Evolutionary conservation across 495 filamentous ascomycete genomes (phyloP).

Genomic region (Podospora bellae-mahoneyi): DNA sequence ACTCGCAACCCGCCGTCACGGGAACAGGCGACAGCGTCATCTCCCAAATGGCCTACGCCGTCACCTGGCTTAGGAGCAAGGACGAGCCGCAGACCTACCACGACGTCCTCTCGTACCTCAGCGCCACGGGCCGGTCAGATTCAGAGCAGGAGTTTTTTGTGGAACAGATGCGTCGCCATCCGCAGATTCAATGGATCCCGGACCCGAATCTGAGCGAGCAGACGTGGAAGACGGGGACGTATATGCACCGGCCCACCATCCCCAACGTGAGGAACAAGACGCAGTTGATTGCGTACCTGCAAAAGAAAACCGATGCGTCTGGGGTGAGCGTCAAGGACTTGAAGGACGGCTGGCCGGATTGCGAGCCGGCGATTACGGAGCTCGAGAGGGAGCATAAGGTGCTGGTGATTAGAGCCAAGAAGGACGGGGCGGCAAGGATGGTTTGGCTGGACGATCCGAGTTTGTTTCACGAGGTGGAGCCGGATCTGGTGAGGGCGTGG

Average conservation of each 20-base stretch:
- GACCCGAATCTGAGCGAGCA: constrained; percentile 53
- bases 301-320: constrained; percentile 72
- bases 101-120: constrained; percentile 75
- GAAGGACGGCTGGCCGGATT: constrained; percentile 90
- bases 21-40: constrained; percentile 75
- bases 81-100: constrained; percentile 63
- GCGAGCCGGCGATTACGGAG: constrained; percentile 68
- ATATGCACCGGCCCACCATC: constrained; percentile 70
- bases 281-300: constrained; percentile 73
- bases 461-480: constrained; percentile 69
- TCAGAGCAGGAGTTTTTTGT: constrained; percentile 43
- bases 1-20: constrained; percentile 74
- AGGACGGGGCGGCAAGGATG: constrained; percentile 79
- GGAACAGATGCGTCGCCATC: constrained; percentile 54
- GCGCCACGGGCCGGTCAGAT: constrained; percentile 52
- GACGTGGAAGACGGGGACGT: constrained; percentile 60
- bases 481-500: constrained; percentile 81
- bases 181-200: constrained; percentile 67
- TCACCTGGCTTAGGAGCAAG: constrained; percentile 80
- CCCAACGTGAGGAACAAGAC: constrained; percentile 72
- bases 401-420: constrained; percentile 84
- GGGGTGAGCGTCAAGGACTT: constrained; percentile 82
- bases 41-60: constrained; percentile 78
- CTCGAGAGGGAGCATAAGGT: constrained; percentile 77
- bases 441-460: constrained; percentile 87